Evolutionary conservation across 1,284 basidiomycete genomes (phyloP).

Genomic region (Chalciporus sp.): DNA sequence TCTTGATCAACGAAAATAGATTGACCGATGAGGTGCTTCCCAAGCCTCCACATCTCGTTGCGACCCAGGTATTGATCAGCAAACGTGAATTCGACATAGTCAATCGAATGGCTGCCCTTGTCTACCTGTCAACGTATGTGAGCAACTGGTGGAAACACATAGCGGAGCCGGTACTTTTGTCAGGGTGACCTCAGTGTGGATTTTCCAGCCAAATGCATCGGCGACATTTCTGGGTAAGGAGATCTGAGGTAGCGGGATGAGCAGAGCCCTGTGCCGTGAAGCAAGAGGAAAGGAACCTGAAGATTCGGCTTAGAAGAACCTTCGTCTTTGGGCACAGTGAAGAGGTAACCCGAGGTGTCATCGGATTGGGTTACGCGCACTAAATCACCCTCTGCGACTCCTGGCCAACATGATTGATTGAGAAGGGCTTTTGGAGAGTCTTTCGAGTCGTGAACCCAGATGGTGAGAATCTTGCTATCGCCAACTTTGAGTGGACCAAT

Average conservation of each 20-base stretch:
- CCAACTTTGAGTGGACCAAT: constrained; percentile 53
- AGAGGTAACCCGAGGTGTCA: constrained; percentile 57
- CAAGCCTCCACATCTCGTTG: constrained; percentile 91
- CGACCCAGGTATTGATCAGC: constrained; percentile 91
- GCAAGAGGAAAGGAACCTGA: constrained; percentile 47
- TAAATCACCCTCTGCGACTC: constrained; percentile 73
- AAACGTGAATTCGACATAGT: constrained; percentile 88
- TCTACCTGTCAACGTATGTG: constrained; percentile 55
- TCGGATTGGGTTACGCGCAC: constrained; percentile 54
- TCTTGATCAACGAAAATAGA: constrained; percentile 73
- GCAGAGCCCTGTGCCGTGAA: constrained; percentile 3
- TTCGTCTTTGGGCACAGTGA: constrained; percentile 67
- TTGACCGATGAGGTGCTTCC: constrained; percentile 77
- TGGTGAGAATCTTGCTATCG: constrained; percentile 60
- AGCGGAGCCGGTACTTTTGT: constrained; percentile 54
- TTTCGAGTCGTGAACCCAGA: constrained; percentile 75
- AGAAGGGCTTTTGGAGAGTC: constrained; percentile 61
- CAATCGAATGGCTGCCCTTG: constrained; percentile 63
- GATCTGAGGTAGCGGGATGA: constrained; percentile 47
- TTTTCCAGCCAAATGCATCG: constrained; percentile 68
- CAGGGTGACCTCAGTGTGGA: constrained; percentile 67
- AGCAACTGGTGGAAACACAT: neutral
- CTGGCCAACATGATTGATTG: constrained; percentile 74
- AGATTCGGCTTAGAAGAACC: constrained; percentile 59
- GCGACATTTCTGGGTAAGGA: constrained; percentile 72